Evolutionary conservation across 305 asterid genomes (phyloP), one percentile per base, ranked within the genome.

Genomic region (Fraxinus dipetala): DNA sequence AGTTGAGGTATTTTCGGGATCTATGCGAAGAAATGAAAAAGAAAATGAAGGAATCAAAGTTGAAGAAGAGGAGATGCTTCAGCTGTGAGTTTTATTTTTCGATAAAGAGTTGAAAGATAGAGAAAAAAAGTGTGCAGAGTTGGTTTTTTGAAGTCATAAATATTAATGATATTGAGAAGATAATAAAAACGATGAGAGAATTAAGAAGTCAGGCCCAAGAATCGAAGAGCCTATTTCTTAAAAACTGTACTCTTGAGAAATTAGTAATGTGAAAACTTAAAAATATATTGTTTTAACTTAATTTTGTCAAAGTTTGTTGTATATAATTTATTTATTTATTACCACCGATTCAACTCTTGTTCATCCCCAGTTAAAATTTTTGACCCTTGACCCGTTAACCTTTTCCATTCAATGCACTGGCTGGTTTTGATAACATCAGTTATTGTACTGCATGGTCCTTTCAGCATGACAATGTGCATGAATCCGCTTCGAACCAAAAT

Each of bases 381-480:
- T 63, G 32, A 63, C 16, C 14, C 72, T 63, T 63, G 34, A 24
- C 32, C 69, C 1, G 16, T 63, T 9, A 63, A 63, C 32, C 30
- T 63, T 22, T 63, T 28, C 72, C n/a, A 6, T 28, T 51, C 70
- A 77, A 48, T 77, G 48, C n/a, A 6, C 45, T 5, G 8, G 26
- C 16, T 77, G 24, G 48, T 16, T 31, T 32, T 77, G 67, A 11
- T 16, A 51, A 28, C 26, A 32, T 28, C 16, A 18, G 72, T 34
- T 51, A 61, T 30, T 35, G 20, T 1, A 22, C 54, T 38, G 10
- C 10, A 32, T 5, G 48, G 11, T 72, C 28, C 72, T 80, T 80
- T 56, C 79, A 73, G 72, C 35, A 35, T 51, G 79, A 51, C 13
- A 80, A 72, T 54, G 45, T 9, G 40, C 20, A 51, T 5, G 80